Evolutionary conservation across 768 basidiomycete genomes (phyloP), one percentile per base, ranked within the genome.

Genomic region (Fistulinella prunicolor): DNA sequence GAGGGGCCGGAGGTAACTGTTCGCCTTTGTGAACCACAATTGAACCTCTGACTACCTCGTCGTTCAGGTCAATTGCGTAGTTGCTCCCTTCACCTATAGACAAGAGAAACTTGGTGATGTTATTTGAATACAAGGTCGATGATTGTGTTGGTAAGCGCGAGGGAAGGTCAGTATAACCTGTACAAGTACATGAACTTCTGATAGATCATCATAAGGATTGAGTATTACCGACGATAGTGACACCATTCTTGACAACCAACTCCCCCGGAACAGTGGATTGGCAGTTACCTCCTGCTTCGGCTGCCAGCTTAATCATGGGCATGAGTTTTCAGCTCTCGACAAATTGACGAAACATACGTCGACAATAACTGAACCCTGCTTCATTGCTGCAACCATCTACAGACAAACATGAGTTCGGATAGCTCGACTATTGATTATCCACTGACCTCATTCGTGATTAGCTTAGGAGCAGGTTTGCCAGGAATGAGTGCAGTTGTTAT

Each of bases 211-310:
- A 19, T 52, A 32, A 14, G 26, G 26, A 22, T 16, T 42, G 24
- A 23, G 20, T 36, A 63, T 49, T 54, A 84, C 90, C 91, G 35
- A 93, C 85, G 55, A 94, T 72, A 3, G 85, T 88, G n/a, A 93
- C 87, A 3, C 91, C 91, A 46, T 81, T 71, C 55, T 86, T 75
- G 9, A 83, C 73, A 41, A 73, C 66, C 26, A 89, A 70, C 57
- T 91, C 77, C 23, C 91, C 91, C 7, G 91, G 89, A 42, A 76
- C 73, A 9, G 91, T 94, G 13, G 82, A 84, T 57, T 83, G 85
- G 58, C 91, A 93, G 53, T 94, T 94, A 13, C 91, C 91, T n/a
- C 91, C 90, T 38, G 89, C 79, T 69, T 94, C 91, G 14, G 89
- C 85, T 32, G 91, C 91, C 49, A 67, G 29, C 68, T 69, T 51